These are phyloP conservation scores for Santalum album DNA, from an alignment of 164 flowering plant species.

Conservation along the genomic window DNA sequence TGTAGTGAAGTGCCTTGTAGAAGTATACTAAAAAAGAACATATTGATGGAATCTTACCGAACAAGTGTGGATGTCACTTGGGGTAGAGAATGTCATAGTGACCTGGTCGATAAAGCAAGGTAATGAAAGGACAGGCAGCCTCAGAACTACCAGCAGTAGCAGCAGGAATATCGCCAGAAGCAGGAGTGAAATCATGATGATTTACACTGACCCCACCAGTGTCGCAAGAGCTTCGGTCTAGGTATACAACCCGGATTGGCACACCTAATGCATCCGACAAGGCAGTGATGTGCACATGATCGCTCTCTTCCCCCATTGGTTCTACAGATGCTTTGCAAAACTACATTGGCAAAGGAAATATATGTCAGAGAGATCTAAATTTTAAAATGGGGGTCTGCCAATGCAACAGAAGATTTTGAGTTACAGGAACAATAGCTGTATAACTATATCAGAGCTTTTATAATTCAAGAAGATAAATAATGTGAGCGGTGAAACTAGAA, in stretches of 20 bases:
- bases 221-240: slow-evolving; percentile 83
- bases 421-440: too few species aligned
- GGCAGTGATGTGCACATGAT: slow-evolving; percentile 93
- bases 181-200: slow-evolving; percentile 87
- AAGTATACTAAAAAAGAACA: neutral
- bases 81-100: slow-evolving; percentile 91
- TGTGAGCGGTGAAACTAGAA: too few species aligned
- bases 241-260: slow-evolving; percentile 90
- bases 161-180: slow-evolving; percentile 11
- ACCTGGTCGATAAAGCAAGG: slow-evolving; percentile 89
- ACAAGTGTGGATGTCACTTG: slow-evolving; percentile 30
- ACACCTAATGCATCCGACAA: slow-evolving; percentile 90
- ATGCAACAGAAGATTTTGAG: neutral
- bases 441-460: too few species aligned
- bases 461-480: too few species aligned
- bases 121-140: slow-evolving; percentile 40
- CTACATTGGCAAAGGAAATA: slow-evolving; percentile 25
- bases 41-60: slow-evolving; percentile 16
- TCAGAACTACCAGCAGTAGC: slow-evolving; percentile 20
- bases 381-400: neutral
- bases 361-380: neutral
- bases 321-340: slow-evolving; percentile 95
- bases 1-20: too few species aligned
- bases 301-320: slow-evolving; percentile 99
- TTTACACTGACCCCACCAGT: slow-evolving; percentile 60